Conservation (phyloP, 805 yeast genomes). For the Debaryomyces castellii region DNA sequence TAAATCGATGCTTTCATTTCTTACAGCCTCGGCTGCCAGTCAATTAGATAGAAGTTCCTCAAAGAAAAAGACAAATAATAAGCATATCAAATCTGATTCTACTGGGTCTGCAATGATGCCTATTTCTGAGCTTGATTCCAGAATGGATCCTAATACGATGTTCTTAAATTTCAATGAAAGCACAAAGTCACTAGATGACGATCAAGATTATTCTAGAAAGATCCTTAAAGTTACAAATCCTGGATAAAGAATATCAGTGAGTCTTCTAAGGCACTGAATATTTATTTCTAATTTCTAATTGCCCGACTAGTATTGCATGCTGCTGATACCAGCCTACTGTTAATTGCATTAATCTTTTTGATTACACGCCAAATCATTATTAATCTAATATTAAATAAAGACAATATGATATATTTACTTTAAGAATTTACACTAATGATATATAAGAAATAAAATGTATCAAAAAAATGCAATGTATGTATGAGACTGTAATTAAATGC, state of each 20-base stretch:
- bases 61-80: constrained; percentile 30
- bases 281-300: background rate
- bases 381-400: background rate
- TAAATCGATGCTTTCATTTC: constrained; percentile 32
- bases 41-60: constrained; percentile 28
- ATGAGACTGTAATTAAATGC: background rate
- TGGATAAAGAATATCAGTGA: constrained; percentile 6
- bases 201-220: constrained; percentile 34
- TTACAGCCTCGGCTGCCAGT: constrained; percentile 14
- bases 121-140: constrained; percentile 26
- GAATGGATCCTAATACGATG: constrained; percentile 28
- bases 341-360: background rate
- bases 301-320: too few relatives aligned
- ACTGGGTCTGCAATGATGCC: constrained; percentile 27
- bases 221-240: constrained; percentile 29
- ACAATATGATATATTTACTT: background rate
- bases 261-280: too few relatives aligned
- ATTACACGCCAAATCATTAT: too few relatives aligned
- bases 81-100: constrained; percentile 11
- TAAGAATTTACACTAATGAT: background rate
- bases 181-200: constrained; percentile 31
- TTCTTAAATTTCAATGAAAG: constrained; percentile 24
- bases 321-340: background rate
- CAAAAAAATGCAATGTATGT: background rate
- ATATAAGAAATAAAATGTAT: background rate